A percentile compares a stretch with the other conserved stretches of the same genome.
These are phyloP conservation scores for Candida incommunis DNA, from an alignment of 805 yeast species.

Conservation along the genomic window DNA sequence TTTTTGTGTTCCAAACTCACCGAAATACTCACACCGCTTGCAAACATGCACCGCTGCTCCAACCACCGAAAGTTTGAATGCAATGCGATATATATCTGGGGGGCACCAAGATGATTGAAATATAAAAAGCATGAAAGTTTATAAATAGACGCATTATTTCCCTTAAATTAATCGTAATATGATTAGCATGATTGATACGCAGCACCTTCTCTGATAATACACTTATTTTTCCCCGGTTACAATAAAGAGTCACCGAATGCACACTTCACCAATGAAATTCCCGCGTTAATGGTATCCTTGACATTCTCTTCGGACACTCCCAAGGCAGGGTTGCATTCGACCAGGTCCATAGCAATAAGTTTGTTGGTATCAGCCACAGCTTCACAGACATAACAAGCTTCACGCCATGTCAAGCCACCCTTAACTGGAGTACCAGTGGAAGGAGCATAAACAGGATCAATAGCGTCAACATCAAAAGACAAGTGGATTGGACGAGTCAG, in stretches of 20 bases:
- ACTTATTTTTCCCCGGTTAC: too few species aligned
- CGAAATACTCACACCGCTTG: too few species aligned
- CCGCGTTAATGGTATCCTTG: slow-evolving; percentile 76
- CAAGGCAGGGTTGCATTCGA: slow-evolving; percentile 83
- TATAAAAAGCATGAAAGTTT: too few species aligned
- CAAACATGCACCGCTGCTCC: too few species aligned
- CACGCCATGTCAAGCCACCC: slow-evolving; percentile 90
- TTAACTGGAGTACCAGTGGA: slow-evolving; percentile 97
- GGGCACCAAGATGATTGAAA: too few species aligned
- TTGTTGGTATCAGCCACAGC: slow-evolving; percentile 85
- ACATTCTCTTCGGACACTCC: slow-evolving; percentile 67
- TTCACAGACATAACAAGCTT: slow-evolving; percentile 85
- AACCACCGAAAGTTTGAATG: too few species aligned
- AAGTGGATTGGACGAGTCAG: slow-evolving; percentile 68
- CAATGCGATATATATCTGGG: too few species aligned
- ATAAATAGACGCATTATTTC: too few species aligned
- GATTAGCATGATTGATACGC: too few species aligned
- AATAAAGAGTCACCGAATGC: slow-evolving; percentile 85
- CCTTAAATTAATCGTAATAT: too few species aligned
- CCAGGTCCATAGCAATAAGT: slow-evolving; percentile 77
- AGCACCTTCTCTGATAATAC: too few species aligned
- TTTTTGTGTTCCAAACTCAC: too few species aligned
- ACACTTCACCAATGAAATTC: slow-evolving; percentile 83
- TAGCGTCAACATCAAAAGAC: slow-evolving; percentile 92
- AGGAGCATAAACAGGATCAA: slow-evolving; percentile 87